These are phyloP conservation scores for Hypomontagnella submonticulosa DNA, from an alignment of 495 filamentous ascomycete species.

Conservation along the genomic window DNA sequence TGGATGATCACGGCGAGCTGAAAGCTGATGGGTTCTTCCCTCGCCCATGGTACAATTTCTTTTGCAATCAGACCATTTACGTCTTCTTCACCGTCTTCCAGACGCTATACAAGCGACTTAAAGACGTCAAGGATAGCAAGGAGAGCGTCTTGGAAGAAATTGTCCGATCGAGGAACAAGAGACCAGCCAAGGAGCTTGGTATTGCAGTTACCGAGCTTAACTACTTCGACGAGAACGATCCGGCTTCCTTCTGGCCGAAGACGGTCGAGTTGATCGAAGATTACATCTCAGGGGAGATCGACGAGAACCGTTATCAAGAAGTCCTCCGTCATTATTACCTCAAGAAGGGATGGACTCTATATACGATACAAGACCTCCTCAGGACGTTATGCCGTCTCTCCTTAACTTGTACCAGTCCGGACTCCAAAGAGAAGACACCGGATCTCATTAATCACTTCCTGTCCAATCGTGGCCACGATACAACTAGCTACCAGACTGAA, in stretches of 20 bases:
- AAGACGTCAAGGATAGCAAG: slow-evolving; percentile 81
- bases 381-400: slow-evolving; percentile 79
- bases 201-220: slow-evolving; percentile 66
- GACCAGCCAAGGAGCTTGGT: slow-evolving; percentile 82
- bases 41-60: slow-evolving; percentile 83
- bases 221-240: slow-evolving; percentile 57
- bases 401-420: slow-evolving; percentile 76
- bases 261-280: slow-evolving; percentile 78
- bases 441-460: slow-evolving; percentile 87
- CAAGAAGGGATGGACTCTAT: slow-evolving; percentile 87
- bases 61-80: slow-evolving; percentile 87
- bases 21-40: slow-evolving; percentile 83
- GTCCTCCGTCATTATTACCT: slow-evolving; percentile 89
- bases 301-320: slow-evolving; percentile 84
- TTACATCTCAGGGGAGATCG: slow-evolving; percentile 84
- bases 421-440: slow-evolving; percentile 89
- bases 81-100: slow-evolving; percentile 94
- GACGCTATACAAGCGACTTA: slow-evolving; percentile 83
- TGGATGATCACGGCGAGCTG: slow-evolving; percentile 68
- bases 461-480: slow-evolving; percentile 78
- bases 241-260: slow-evolving; percentile 62
- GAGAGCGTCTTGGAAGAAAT: slow-evolving; percentile 77
- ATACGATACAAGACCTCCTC: slow-evolving; percentile 87
- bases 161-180: slow-evolving; percentile 70
- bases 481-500: slow-evolving; percentile 85